Evolutionary conservation across 257 asterid genomes (phyloP).

Genomic region (Orobanche coerulescens): DNA sequence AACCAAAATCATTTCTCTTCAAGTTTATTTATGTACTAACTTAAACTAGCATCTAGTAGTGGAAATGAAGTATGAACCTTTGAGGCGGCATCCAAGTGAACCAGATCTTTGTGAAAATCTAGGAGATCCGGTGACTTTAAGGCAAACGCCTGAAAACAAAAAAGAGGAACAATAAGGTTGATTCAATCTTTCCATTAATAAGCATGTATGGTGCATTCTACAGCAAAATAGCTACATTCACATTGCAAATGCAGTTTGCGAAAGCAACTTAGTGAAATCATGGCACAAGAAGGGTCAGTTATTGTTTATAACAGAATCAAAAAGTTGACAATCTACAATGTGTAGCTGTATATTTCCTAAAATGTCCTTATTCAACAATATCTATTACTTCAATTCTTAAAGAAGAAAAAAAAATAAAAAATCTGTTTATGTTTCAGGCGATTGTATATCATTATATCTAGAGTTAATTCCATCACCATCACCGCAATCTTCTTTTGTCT

Average conservation of each 20-base stretch:
- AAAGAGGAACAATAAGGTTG: slow-evolving; percentile 11
- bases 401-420: neutral
- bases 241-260: neutral
- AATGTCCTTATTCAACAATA: neutral
- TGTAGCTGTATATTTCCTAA: neutral
- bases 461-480: no score
- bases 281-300: neutral
- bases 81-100: slow-evolving; percentile 76
- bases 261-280: neutral
- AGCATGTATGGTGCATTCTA: neutral
- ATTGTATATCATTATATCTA: no score
- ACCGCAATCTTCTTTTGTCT: no score
- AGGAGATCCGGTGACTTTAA: slow-evolving; percentile 82
- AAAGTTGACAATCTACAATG: neutral
- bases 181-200: neutral
- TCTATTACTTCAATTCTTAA: neutral
- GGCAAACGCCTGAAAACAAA: slow-evolving; percentile 53
- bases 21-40: slow-evolving; percentile 8
- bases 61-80: slow-evolving; percentile 45
- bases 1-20: slow-evolving; percentile 18
- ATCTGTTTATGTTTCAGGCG: no score
- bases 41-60: slow-evolving; percentile 10
- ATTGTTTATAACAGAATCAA: neutral
- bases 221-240: neutral
- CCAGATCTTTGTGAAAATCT: slow-evolving; percentile 71